These are phyloP conservation scores for Albizia julibrissin DNA, from an alignment of 306 rosid genomes.

Conservation along the genomic window DNA sequence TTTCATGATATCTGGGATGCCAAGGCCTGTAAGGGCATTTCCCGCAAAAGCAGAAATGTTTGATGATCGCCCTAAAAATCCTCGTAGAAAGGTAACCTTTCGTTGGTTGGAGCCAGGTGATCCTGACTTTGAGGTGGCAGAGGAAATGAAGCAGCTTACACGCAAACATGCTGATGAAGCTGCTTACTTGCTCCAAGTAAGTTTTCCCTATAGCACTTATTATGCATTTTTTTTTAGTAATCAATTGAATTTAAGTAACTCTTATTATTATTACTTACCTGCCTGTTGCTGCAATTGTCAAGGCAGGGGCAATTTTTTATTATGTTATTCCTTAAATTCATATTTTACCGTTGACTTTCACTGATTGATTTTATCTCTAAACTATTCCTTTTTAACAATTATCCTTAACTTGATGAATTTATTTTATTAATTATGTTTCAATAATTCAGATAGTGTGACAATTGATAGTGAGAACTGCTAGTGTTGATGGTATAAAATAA, in stretches of 20 bases:
- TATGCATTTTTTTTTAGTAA: background rate
- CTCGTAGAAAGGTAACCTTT: constrained; percentile 48
- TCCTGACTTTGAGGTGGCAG: constrained; percentile 68
- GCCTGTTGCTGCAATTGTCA: background rate
- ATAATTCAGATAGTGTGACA: background rate
- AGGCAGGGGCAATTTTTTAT: background rate
- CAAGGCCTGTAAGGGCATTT: constrained; percentile 59
- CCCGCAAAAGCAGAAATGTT: constrained; percentile 65
- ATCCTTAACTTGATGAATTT: background rate
- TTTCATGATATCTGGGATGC: constrained; percentile 72
- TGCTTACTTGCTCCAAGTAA: constrained; percentile 53
- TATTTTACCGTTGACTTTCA: background rate
- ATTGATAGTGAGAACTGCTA: background rate
- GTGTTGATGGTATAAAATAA: background rate
- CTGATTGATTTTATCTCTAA: background rate
- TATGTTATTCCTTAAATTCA: background rate
- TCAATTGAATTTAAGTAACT: background rate
- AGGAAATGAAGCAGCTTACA: constrained; percentile 53
- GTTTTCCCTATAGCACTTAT: background rate
- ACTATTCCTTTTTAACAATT: background rate
- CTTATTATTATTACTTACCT: constrained; percentile 9
- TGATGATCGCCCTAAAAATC: constrained; percentile 65
- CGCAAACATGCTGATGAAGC: constrained; percentile 58
- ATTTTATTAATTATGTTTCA: background rate
- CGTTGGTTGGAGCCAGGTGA: constrained; percentile 67